phyloP scores from a whole-genome alignment of 139 green algal species.

The Picochlorum sp. region DNA sequence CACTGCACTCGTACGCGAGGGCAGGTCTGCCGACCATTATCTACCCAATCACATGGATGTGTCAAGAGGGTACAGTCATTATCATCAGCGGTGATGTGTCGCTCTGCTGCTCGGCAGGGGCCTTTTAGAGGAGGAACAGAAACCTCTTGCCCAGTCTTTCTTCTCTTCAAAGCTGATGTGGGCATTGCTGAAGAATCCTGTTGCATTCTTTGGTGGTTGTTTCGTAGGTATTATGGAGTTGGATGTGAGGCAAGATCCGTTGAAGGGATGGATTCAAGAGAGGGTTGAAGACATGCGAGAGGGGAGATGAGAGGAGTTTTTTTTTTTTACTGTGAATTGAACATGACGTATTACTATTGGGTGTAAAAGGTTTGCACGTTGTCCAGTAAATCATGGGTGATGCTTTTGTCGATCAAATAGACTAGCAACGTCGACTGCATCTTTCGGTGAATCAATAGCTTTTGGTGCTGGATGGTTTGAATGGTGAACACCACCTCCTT shows the following conservation, averaged over 20 bases:
- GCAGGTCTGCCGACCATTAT: too few relatives aligned
- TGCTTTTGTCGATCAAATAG: conserved; percentile 4
- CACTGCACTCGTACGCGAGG: too few relatives aligned
- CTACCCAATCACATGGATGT: too few relatives aligned
- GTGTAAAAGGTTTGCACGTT: background rate
- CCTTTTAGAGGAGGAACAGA: background rate
- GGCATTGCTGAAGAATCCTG: background rate
- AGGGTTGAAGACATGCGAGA: background rate
- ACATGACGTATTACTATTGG: background rate
- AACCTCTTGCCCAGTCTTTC: background rate
- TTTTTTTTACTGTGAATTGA: too few relatives aligned
- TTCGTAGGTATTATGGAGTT: conserved; percentile 18
- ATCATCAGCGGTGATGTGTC: background rate
- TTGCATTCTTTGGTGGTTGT: conserved; percentile 15
- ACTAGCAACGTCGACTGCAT: background rate
- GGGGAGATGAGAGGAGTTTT: too few relatives aligned
- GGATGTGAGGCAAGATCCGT: conserved; percentile 13
- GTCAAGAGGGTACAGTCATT: too few relatives aligned
- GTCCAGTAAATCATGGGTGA: conserved; percentile 1
- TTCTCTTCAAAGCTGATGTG: conserved; percentile 1
- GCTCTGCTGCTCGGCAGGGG: too few relatives aligned
- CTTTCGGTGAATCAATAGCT: background rate
- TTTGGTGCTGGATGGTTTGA: too few relatives aligned
- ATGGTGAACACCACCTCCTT: background rate
- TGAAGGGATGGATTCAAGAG: conserved; percentile 16